phyloP scores from a whole-genome alignment of 768 basidiomycete species.

The Suillus lakei region DNA sequence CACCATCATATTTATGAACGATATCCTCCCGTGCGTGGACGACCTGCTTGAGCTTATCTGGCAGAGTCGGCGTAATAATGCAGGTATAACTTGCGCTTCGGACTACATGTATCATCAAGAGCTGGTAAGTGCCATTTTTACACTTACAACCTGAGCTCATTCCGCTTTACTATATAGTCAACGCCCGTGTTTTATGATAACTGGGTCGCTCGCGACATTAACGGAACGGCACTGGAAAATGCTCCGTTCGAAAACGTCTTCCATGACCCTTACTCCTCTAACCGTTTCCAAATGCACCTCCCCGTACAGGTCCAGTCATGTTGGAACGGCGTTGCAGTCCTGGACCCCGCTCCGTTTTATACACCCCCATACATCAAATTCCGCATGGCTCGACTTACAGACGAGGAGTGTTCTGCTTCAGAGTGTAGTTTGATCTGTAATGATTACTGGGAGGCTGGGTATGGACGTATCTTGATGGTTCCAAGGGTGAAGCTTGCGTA shows the following conservation, averaged over 20 bases:
- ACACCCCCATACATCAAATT: constrained; percentile 88
- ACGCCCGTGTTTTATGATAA: constrained; percentile 98
- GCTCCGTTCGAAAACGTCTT: constrained; percentile 96
- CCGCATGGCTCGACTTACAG: constrained; percentile 90
- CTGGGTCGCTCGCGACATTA: constrained; percentile 99
- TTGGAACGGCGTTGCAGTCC: constrained; percentile 97
- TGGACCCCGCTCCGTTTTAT: constrained; percentile 97
- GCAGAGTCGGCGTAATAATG: constrained; percentile 92
- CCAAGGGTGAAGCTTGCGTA: constrained; percentile 96
- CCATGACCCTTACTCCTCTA: constrained; percentile 76
- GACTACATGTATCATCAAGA: constrained; percentile 99
- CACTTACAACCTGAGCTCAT: not conserved
- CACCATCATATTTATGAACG: constrained; percentile 99
- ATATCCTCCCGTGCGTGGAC: constrained; percentile 96
- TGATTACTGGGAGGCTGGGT: constrained; percentile 97
- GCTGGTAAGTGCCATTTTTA: constrained; percentile 55
- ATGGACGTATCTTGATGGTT: constrained; percentile 97
- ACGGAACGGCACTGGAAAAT: constrained; percentile 97
- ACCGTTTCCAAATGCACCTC: constrained; percentile 88
- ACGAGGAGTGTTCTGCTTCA: constrained; percentile 91
- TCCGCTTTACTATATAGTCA: constrained; percentile 21
- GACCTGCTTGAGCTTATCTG: constrained; percentile 97
- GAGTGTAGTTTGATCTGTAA: constrained; percentile 98
- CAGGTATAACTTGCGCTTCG: constrained; percentile 96
- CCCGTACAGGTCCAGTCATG: constrained; percentile 97